Evolutionary conservation across 164 flowering plant species (phyloP).

Genomic region (Vitis rupestris): DNA sequence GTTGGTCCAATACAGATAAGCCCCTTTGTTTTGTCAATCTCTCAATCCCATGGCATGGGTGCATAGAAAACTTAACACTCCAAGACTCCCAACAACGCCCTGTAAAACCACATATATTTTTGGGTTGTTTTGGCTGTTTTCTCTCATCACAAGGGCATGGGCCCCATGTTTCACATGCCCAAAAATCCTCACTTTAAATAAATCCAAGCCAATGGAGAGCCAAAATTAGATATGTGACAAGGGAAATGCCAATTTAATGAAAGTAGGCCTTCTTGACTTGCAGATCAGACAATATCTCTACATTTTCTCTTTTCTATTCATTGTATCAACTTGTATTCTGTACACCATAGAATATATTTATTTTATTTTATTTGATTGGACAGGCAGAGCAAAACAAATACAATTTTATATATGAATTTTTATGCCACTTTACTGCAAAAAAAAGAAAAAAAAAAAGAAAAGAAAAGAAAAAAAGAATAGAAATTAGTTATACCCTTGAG

Average conservation of each 20-base stretch:
- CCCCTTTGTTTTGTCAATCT: too few species aligned
- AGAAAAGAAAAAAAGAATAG: too few species aligned
- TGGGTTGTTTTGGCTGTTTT: too few species aligned
- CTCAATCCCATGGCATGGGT: too few species aligned
- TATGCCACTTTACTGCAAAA: too few species aligned
- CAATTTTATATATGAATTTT: background rate
- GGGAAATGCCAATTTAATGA: background rate
- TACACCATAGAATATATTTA: background rate
- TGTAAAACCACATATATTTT: too few species aligned
- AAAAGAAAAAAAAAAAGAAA: too few species aligned
- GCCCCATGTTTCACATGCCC: slow-evolving; percentile 1
- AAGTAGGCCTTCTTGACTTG: background rate
- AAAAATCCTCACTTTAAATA: background rate
- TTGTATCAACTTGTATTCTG: background rate
- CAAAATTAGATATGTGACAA: background rate
- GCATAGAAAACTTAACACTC: too few species aligned
- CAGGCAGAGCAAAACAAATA: background rate
- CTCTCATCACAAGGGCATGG: background rate
- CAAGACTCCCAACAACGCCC: too few species aligned
- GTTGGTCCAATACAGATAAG: too few species aligned
- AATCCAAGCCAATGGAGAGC: background rate
- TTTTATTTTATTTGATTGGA: background rate
- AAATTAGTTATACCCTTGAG: too few species aligned
- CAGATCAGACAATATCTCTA: background rate
- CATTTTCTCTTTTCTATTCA: slow-evolving; percentile 1